Base-by-base conservation (phyloP, 352 stramenopile species). In the Globisporangium echinulatum region DNA sequence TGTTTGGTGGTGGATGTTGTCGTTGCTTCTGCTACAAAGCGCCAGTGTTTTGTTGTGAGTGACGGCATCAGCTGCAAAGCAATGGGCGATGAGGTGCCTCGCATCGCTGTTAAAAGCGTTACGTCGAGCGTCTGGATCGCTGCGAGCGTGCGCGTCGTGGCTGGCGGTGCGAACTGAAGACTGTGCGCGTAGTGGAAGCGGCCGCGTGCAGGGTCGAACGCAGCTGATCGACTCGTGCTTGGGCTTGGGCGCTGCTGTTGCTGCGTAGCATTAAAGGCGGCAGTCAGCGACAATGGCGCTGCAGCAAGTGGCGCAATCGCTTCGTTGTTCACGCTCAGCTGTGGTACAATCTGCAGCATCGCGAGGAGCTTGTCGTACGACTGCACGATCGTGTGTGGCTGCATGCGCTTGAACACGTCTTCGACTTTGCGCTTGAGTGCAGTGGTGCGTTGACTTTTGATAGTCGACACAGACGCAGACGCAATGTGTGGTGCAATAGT, bases 311-410 rank as follows among this genome's bases (percentile, higher is more conserved):
- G 61, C 5, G 40, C 7, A 3, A 85, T 43, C 19, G 61, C 25
- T 46, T 77, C 64, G 14, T 74, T 68, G 39, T 88, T 85, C n/a
- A 82, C 66, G 17, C 61, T 40, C 25, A 88, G 39, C 3, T 49
- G 59, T 5, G 70, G 58, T 2, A 66, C 54, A 47, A 75, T 70
- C 39, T 75, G 67, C 15, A 85, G 47, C 33, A 52, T 52, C 3
- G 49, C 43, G 42, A 71, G 60, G 3, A 78, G 49, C 57, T 83
- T 86, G 25, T 82, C 70, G 52, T 79, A 86, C 25, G 68, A 68
- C 50, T 83, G 78, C 0, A 83, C 68, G 37, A 88, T 72, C 14
- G 74, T 74, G 53, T 88, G 75, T 1, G 76, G 72, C 58, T 85
- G 72, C 19, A 75, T 61, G 33, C 72, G 78, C 53, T 72, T 73